A percentile compares a stretch with the other conserved stretches of the same genome.
These are phyloP conservation scores for Cotoneaster glaucophyllus DNA, from an alignment of 306 rosid genomes.

Conservation along the genomic window DNA sequence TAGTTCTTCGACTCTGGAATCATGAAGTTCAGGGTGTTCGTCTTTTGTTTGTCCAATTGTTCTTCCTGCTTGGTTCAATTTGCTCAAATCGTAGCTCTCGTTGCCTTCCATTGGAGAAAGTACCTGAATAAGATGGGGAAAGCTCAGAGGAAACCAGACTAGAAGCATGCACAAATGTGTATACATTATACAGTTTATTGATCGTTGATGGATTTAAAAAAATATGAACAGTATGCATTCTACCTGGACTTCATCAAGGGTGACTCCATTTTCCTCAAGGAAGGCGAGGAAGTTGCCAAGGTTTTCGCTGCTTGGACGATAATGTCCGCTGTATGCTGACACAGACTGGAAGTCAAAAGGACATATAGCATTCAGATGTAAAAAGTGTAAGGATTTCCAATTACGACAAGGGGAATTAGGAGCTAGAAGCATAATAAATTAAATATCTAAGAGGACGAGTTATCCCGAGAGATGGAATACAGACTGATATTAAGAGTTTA, in stretches of 20 bases:
- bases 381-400: not conserved
- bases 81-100: not conserved
- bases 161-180: not conserved
- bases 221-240: too few relatives aligned
- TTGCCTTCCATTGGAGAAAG: conserved; percentile 4
- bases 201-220: not conserved
- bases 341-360: conserved; percentile 22
- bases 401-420: too few relatives aligned
- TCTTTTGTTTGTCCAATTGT: not conserved
- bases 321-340: conserved; percentile 38
- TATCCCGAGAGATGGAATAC: too few relatives aligned
- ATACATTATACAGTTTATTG: not conserved
- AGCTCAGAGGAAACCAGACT: not conserved
- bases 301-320: conserved; percentile 32
- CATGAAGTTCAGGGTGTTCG: not conserved
- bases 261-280: conserved; percentile 28
- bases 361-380: not conserved
- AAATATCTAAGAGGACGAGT: too few relatives aligned
- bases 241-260: conserved; percentile 33
- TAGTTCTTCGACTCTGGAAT: not conserved
- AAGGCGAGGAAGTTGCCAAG: conserved; percentile 29
- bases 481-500: too few relatives aligned
- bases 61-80: not conserved
- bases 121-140: conserved; percentile 3
- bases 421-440: too few relatives aligned